Conservation (phyloP, 2,329 filamentous ascomycete species). For the Cladosporium halotolerans region DNA sequence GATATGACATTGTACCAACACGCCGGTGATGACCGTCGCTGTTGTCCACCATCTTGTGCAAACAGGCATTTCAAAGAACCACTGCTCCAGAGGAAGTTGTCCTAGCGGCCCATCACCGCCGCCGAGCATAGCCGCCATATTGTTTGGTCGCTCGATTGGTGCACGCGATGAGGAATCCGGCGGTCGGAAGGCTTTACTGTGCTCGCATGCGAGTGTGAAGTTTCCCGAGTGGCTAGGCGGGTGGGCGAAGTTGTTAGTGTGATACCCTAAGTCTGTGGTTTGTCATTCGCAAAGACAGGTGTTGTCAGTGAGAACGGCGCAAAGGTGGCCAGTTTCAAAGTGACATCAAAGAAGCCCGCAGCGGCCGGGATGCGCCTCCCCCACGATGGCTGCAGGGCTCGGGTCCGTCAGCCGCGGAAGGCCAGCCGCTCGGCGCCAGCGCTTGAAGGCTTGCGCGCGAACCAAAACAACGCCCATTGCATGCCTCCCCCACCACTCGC, state of each 20-base stretch:
- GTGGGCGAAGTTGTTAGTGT: neutral
- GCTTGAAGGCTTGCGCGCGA: too few relatives aligned
- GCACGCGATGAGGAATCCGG: neutral
- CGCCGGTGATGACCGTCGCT: conserved; percentile 78
- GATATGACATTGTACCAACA: conserved; percentile 87
- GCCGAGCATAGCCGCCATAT: conserved; percentile 42
- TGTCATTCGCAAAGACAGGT: neutral
- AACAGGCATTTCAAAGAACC: conserved; percentile 98
- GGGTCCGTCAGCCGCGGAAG: too few relatives aligned
- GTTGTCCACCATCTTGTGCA: conserved; percentile 97
- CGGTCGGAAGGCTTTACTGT: neutral
- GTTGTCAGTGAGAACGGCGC: neutral
- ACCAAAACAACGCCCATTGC: too few relatives aligned
- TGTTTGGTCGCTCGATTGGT: neutral
- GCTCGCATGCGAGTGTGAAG: too few relatives aligned
- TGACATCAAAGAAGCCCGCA: too few relatives aligned
- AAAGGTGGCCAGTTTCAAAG: conserved; percentile 4
- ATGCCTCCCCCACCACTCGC: too few relatives aligned
- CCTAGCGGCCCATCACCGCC: conserved; percentile 40
- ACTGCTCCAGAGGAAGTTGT: conserved; percentile 80
- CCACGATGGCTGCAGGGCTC: too few relatives aligned
- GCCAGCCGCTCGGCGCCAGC: too few relatives aligned
- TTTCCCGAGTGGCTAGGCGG: neutral
- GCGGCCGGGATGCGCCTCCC: too few relatives aligned
- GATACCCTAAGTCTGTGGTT: neutral